Evolutionary conservation across 108 stramenopile genomes (phyloP).

Genomic region (Fistulifera pelliculosa): DNA sequence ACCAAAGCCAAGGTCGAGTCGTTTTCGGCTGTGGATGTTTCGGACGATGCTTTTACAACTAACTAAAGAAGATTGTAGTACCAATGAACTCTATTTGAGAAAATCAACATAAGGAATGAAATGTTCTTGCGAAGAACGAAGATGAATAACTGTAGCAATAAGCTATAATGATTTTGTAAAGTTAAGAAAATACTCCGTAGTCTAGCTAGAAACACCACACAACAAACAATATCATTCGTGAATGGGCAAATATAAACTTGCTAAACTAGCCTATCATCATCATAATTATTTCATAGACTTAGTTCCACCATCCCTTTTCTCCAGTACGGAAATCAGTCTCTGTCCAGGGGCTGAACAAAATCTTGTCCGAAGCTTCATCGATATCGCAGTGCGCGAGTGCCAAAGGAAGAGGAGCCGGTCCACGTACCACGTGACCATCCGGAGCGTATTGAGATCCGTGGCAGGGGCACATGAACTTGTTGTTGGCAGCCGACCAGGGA

Average conservation of each 20-base stretch:
- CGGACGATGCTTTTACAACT: background rate
- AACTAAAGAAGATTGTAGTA: too few species aligned
- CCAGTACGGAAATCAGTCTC: constrained; percentile 96
- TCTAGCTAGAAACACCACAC: too few species aligned
- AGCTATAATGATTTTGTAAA: too few species aligned
- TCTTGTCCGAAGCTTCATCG: constrained; percentile 71
- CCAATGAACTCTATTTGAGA: too few species aligned
- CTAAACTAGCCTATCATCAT: too few species aligned
- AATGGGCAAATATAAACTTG: too few species aligned
- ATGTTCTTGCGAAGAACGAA: too few species aligned
- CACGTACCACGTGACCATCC: constrained; percentile 91
- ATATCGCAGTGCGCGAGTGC: constrained; percentile 89
- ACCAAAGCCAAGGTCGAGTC: constrained; percentile 71
- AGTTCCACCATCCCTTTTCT: constrained; percentile 93
- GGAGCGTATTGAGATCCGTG: constrained; percentile 97
- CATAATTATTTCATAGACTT: constrained; percentile 29
- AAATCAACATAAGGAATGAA: too few species aligned
- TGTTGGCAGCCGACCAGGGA: constrained; percentile 94
- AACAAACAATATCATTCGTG: too few species aligned
- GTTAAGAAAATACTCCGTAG: too few species aligned
- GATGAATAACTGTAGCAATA: too few species aligned
- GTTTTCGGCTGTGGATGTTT: constrained; percentile 16
- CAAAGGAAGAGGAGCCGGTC: constrained; percentile 94
- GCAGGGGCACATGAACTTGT: constrained; percentile 99
- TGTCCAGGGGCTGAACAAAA: constrained; percentile 88